phyloP scores from a whole-genome alignment of 371 early-diverging fungal genomes.

The Mortierella sp. region DNA sequence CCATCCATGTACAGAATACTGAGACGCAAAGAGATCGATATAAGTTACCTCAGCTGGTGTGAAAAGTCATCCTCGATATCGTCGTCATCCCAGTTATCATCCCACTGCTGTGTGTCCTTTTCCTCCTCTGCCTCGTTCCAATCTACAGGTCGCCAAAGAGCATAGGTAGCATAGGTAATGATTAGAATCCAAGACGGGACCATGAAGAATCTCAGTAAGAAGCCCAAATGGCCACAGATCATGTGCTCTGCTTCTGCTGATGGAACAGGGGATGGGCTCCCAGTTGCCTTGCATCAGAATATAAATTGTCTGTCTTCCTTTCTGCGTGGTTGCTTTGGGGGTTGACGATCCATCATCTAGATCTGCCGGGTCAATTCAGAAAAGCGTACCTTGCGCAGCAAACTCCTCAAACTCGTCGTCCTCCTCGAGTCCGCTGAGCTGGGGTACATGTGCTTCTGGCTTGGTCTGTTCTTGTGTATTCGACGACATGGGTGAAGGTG shows the following conservation, averaged over 20 bases:
- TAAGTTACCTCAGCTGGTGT: conserved; percentile 83
- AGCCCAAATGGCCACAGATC: no score
- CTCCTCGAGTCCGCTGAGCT: conserved; percentile 81
- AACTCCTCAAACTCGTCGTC: conserved; percentile 96
- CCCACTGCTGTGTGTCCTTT: conserved; percentile 84
- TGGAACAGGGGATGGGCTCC: no score
- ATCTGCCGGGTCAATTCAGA: not conserved
- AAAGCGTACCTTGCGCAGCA: conserved; percentile 77
- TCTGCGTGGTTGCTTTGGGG: no score
- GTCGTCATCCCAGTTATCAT: conserved; percentile 94
- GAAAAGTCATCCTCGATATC: conserved; percentile 93
- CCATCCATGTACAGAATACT: no score
- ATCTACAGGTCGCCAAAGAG: conserved; percentile 67
- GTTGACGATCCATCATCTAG: no score
- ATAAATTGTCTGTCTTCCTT: no score
- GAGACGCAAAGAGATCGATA: no score
- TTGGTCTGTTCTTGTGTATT: conserved; percentile 23
- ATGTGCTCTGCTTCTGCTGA: no score
- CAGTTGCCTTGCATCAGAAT: no score
- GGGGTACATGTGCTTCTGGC: conserved; percentile 57
- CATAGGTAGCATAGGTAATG: not conserved
- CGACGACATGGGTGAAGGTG: conserved; percentile 27
- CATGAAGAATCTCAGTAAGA: no score
- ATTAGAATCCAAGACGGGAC: no score
- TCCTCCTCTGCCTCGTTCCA: conserved; percentile 88